Base-by-base conservation (phyloP, 148 eudicot genomes). In the Selenicereus undatus region DNA sequence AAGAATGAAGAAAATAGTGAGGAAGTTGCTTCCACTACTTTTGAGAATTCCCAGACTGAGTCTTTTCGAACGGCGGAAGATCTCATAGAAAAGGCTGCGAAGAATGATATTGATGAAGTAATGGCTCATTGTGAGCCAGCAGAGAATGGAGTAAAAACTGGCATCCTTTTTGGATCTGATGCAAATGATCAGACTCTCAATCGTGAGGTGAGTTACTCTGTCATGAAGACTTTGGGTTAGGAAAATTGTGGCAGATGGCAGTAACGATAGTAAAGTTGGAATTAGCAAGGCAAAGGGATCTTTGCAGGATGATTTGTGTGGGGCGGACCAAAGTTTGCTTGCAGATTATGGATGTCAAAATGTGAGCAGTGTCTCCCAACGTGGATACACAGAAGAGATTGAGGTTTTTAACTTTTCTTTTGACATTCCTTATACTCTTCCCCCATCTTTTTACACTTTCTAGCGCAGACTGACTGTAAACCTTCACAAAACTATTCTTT, bases 161-260 rank as follows among this genome's bases (percentile, higher is more conserved):
- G 43, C 35, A 69, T 30, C 64, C 27, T 48, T 68, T 69, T 83
- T 77, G 82, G 76, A 48, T 72, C 89, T 74, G 79, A 66, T 75
- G 78, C 83, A 71, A 29, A 83, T 82, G 77, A 73, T 75, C 82
- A 88, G 75, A 81, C 78, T 76, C 79, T 80, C 48, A 83, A 73
- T 81, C 39, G 80, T 72, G 86, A 91, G 94, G 94, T 91, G 87
- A 87, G 91, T 90, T 84, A 74, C 76, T 87, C 68, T 83, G 79
- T 80, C 75, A 88, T 81, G 89, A 84, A 73, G 91, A 85, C 80
- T 85, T 85, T 88, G 86, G 85, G 80, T 83, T 82, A 82, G 81
- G 78, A 74, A 78, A 79, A 73, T 81, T 81, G 80, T 70, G 80
- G 83, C 60, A 76, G 84, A 80, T 78, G 83, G 79, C 83, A 81